These are phyloP conservation scores for Lasiosphaeriaceae sp. DNA, from an alignment of 495 filamentous ascomycete genomes.

Conservation along the genomic window DNA sequence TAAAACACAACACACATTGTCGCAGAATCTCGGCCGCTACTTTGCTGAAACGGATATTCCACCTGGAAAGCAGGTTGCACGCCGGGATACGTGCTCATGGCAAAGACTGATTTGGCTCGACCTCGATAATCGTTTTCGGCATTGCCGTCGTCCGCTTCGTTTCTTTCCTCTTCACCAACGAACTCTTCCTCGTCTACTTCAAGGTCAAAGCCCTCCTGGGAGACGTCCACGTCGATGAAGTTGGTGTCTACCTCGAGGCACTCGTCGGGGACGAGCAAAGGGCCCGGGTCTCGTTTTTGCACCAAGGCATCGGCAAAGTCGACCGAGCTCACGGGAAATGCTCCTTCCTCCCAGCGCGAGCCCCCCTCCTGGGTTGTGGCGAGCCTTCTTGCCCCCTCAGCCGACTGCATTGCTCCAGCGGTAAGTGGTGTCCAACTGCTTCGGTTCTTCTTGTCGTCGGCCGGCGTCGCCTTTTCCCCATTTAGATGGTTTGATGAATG, in stretches of 20 bases:
- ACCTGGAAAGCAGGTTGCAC: slow-evolving; percentile 23
- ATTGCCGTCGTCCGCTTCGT: not conserved
- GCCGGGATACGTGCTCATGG: slow-evolving; percentile 32
- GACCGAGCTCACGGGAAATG: not conserved
- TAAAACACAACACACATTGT: slow-evolving; percentile 37
- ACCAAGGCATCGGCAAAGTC: not conserved
- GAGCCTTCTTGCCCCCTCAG: too few species aligned
- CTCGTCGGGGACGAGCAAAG: not conserved
- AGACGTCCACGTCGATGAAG: not conserved
- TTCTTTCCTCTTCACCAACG: not conserved
- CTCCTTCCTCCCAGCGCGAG: not conserved
- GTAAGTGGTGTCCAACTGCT: too few species aligned
- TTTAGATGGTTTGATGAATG: too few species aligned
- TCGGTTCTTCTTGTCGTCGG: too few species aligned
- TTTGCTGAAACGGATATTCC: slow-evolving; percentile 21
- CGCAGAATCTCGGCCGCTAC: slow-evolving; percentile 30
- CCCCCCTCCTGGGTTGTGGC: slow-evolving; percentile 44
- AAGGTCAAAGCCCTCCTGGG: not conserved
- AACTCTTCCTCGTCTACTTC: not conserved
- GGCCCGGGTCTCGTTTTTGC: not conserved
- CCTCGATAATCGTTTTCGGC: slow-evolving; percentile 13
- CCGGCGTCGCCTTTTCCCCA: too few species aligned
- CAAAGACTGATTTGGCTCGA: slow-evolving; percentile 18
- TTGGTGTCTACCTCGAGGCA: not conserved
- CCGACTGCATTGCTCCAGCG: too few species aligned